phyloP scores from a whole-genome alignment of 2,329 filamentous ascomycete genomes.

The Trichoderma cornu-damae region DNA sequence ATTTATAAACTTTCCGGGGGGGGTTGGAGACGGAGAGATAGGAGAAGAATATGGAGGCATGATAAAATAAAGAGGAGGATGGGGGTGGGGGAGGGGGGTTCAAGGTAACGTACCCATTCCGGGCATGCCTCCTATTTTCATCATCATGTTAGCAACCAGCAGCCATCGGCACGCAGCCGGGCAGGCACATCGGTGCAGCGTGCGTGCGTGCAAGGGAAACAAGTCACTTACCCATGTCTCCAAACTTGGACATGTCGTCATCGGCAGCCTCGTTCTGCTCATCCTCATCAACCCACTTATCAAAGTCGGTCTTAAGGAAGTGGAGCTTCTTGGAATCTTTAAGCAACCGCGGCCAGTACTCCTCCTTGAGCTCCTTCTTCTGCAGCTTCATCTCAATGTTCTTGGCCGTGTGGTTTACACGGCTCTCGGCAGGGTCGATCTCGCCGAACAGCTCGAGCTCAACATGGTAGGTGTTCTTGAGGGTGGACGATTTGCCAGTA shows the following conservation, averaged over 20 bases:
- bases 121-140: conserved; percentile 47
- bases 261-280: conserved; percentile 89
- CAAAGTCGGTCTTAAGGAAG: conserved; percentile 97
- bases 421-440: conserved; percentile 79
- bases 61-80: too few species aligned
- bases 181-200: neutral
- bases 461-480: conserved; percentile 82
- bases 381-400: conserved; percentile 85
- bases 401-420: conserved; percentile 81
- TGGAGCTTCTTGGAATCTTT: conserved; percentile 87
- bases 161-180: neutral
- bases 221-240: conserved; percentile 55
- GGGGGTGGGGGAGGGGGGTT: neutral
- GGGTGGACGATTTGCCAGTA: conserved; percentile 73
- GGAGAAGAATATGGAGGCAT: neutral
- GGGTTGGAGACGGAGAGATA: neutral
- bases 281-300: conserved; percentile 99
- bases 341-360: conserved; percentile 92
- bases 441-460: conserved; percentile 84
- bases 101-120: conserved; percentile 44
- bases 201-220: neutral
- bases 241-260: conserved; percentile 68
- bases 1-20: neutral
- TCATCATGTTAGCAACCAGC: neutral
- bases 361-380: conserved; percentile 94